Base-by-base conservation (phyloP, 2,329 filamentous ascomycete genomes). In the Fusarium siculi region DNA sequence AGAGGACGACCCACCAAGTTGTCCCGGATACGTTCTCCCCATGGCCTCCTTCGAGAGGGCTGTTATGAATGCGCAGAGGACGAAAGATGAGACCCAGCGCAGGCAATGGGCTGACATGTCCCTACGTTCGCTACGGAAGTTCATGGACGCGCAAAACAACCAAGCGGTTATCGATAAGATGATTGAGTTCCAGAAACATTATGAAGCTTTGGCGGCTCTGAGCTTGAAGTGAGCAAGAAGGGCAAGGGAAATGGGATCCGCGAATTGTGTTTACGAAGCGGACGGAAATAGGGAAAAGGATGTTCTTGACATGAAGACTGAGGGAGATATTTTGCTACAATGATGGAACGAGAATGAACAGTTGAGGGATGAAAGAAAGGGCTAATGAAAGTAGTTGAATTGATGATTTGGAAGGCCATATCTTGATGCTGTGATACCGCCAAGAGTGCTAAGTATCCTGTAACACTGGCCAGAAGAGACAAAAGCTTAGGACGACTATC, bases 11-110 rank as follows among this genome's bases (percentile, higher is more conserved):
- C 58, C 63, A 2, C 4, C 49, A 3, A 56, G 49, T n/a, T 49
- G 1, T 1, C 49, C 59, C 0, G 43, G 43, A 1, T 64, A 64
- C 12, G 7, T 64, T 1, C 50, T 40, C 9, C 7, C 49, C 3
- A 66, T 66, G 44, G 63, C 32, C 5, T 50, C 59, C 2, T 66
- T 64, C 10, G 43, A 66, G 25, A 60, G 10, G 18, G 62, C 62
- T 5, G 7, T 65, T 21, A 40, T 25, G 46, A 52, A 52, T 7
- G 46, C 39, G 1, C 40, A 44, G 7, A 52, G 44, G 9, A 46
- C 39, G 12, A 53, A 28, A 5, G 28, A 23, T 8, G 56, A 62
- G 1, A 28, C 9, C 9, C 5, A 50, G 25, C 30, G 30, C 2
- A 10, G 30, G 4, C 37, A 52, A 6, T 57, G 44, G 1, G 63